phyloP scores from a whole-genome alignment of 2,329 filamentous ascomycete genomes.

The Pseudogymnoascus sp. region DNA sequence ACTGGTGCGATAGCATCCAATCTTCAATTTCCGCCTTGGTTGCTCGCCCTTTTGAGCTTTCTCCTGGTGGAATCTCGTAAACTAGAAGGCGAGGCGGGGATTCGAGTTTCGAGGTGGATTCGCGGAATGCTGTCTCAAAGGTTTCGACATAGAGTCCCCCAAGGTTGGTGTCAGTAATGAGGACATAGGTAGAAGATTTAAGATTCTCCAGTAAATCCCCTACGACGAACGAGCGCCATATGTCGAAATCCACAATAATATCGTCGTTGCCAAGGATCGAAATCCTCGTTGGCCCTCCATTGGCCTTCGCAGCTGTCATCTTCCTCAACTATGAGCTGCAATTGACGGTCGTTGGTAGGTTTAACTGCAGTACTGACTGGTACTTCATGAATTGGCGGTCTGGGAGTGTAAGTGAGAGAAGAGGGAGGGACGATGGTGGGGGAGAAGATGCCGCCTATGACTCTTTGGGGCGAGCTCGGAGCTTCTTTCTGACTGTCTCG shows the following conservation, averaged over 20 bases:
- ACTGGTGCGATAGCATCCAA: slow-evolving; percentile 89
- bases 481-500: neutral
- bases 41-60: slow-evolving; percentile 85
- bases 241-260: slow-evolving; percentile 84
- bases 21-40: slow-evolving; percentile 96
- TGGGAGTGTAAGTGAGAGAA: neutral
- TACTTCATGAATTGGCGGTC: slow-evolving; percentile 4
- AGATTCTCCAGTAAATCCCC: slow-evolving; percentile 72
- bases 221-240: slow-evolving; percentile 77
- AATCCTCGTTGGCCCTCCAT: slow-evolving; percentile 48
- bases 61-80: slow-evolving; percentile 81
- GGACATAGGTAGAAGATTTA: slow-evolving; percentile 82
- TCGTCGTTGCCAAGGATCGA: slow-evolving; percentile 80
- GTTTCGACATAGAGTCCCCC: slow-evolving; percentile 68
- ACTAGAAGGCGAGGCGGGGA: slow-evolving; percentile 63
- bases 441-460: slow-evolving; percentile 3
- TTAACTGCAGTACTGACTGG: slow-evolving; percentile 4
- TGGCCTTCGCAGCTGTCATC: slow-evolving; percentile 8
- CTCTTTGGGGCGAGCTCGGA: slow-evolving; percentile 7
- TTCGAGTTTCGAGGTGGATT: slow-evolving; percentile 30
- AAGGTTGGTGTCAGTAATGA: slow-evolving; percentile 95
- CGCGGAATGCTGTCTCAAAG: slow-evolving; percentile 61
- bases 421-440: neutral
- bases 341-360: slow-evolving; percentile 5
- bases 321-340: slow-evolving; percentile 2